These are phyloP conservation scores for Komagataella mondaviorum DNA, from an alignment of 805 yeast genomes.

Conservation along the genomic window DNA sequence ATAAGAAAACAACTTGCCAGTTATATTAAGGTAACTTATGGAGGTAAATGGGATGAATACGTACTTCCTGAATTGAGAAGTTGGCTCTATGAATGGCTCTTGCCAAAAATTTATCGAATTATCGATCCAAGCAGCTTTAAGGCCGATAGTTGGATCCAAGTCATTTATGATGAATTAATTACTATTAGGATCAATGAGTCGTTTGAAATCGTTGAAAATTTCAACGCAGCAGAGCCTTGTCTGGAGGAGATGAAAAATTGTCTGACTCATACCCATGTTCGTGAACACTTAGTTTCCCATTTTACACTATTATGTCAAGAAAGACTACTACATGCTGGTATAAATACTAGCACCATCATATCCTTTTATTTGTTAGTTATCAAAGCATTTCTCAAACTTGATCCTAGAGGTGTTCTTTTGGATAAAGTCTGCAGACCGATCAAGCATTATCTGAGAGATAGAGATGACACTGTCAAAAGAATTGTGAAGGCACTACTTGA, in stretches of 20 bases:
- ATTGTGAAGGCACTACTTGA: conserved; percentile 63
- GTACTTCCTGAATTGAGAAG: neutral
- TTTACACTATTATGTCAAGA: conserved; percentile 32
- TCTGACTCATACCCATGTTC: conserved; percentile 25
- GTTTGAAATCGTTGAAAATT: conserved; percentile 39
- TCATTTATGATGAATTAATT: neutral
- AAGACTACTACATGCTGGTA: conserved; percentile 63
- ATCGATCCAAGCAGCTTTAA: neutral
- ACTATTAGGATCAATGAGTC: conserved; percentile 42
- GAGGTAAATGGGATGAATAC: neutral
- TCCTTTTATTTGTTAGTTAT: conserved; percentile 59
- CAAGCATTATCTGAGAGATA: conserved; percentile 50
- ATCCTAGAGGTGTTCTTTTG: conserved; percentile 74
- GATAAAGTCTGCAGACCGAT: conserved; percentile 73
- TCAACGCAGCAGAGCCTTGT: conserved; percentile 38
- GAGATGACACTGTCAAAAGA: conserved; percentile 59
- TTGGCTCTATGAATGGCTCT: neutral
- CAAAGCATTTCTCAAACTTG: conserved; percentile 59
- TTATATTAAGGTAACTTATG: neutral
- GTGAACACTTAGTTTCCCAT: conserved; percentile 34
- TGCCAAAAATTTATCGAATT: neutral
- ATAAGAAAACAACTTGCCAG: neutral
- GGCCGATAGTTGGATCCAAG: neutral
- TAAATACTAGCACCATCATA: conserved; percentile 63
- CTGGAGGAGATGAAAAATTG: conserved; percentile 46